phyloP scores from a whole-genome alignment of 2,329 filamentous ascomycete species.

The Cordyceps tenuipes region DNA sequence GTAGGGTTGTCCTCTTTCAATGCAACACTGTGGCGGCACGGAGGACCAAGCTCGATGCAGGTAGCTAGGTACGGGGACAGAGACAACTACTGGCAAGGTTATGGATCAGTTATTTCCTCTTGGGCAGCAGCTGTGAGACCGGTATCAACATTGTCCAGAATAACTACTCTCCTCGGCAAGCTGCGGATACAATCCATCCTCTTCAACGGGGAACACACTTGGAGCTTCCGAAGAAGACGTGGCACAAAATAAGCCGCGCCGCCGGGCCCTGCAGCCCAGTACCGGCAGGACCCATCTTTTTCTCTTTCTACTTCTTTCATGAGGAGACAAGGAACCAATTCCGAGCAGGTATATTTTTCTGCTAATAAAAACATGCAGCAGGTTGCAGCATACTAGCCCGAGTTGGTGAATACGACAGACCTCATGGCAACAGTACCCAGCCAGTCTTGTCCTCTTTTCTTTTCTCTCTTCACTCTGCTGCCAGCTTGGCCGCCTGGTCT shows the following conservation, averaged over 20 bases:
- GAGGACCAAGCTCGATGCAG: too few relatives aligned
- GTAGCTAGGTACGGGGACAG: too few relatives aligned
- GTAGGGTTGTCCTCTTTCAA: background rate
- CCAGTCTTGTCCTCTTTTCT: background rate
- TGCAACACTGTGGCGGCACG: constrained; percentile 2
- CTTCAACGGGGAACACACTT: background rate
- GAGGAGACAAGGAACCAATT: background rate
- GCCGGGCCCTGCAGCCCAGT: background rate
- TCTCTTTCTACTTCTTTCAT: background rate
- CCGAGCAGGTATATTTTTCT: too few relatives aligned
- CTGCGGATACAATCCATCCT: background rate
- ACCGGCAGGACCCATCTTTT: background rate
- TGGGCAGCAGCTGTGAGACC: too few relatives aligned
- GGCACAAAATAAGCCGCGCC: background rate
- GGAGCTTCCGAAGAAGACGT: background rate
- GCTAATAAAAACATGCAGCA: background rate
- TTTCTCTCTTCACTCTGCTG: too few relatives aligned
- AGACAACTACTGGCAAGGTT: background rate
- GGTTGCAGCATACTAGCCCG: background rate
- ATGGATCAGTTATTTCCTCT: background rate
- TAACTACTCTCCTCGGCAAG: background rate
- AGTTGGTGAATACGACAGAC: background rate
- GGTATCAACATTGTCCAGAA: background rate
- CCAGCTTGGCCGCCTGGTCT: background rate
- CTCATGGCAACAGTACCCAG: background rate